These are phyloP conservation scores for Schizosaccharomyces lindneri DNA, from an alignment of 805 yeast genomes.

Conservation along the genomic window DNA sequence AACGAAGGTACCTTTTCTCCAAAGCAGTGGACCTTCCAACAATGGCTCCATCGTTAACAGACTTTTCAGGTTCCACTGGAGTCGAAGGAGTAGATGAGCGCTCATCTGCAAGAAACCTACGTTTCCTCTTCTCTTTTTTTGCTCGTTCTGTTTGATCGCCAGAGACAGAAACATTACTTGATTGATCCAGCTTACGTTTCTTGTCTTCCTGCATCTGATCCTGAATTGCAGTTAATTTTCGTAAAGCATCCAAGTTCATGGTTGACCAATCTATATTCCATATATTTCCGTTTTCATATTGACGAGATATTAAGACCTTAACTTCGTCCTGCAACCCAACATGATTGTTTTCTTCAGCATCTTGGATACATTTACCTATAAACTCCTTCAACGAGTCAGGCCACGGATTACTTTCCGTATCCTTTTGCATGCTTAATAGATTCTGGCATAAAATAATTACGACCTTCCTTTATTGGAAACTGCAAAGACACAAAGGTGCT, in stretches of 20 bases:
- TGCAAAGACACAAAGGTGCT: no score
- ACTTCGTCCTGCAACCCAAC: constrained; percentile 9
- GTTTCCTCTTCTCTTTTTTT: not conserved
- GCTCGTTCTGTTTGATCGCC: not conserved
- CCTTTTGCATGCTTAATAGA: not conserved
- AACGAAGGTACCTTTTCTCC: constrained; percentile 57
- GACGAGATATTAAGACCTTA: constrained; percentile 24
- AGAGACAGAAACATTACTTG: not conserved
- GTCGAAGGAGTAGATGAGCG: not conserved
- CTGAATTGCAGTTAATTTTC: not conserved
- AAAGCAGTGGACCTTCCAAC: constrained; percentile 41
- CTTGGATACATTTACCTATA: constrained; percentile 23
- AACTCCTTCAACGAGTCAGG: constrained; percentile 30
- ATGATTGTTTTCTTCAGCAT: constrained; percentile 10
- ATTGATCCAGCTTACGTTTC: not conserved
- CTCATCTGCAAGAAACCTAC: not conserved
- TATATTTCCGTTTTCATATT: constrained; percentile 21
- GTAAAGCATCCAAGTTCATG: not conserved
- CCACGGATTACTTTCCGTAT: constrained; percentile 16
- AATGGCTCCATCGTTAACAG: constrained; percentile 8
- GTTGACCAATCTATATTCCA: constrained; percentile 29
- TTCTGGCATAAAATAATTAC: not conserved
- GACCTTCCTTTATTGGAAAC: not conserved
- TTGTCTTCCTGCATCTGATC: constrained; percentile 18
- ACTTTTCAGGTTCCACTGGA: not conserved